Conservation (phyloP, 495 filamentous ascomycete genomes). For the Platismatia glauca region DNA sequence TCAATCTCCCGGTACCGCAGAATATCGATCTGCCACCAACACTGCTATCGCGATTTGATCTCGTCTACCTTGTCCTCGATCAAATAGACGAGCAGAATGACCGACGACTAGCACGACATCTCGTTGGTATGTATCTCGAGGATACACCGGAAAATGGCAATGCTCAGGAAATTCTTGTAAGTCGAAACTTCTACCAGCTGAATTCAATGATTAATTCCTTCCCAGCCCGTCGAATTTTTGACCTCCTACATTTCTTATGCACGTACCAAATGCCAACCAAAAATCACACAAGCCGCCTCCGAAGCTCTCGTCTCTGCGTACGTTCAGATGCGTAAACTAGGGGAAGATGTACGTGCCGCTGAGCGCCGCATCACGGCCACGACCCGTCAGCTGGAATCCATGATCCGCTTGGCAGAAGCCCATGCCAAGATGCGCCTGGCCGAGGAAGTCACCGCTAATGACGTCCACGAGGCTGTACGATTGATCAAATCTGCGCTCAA, state of each 20-base stretch:
- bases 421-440: slow-evolving; percentile 96
- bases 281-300: slow-evolving; percentile 65
- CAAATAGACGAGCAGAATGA: slow-evolving; percentile 82
- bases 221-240: slow-evolving; percentile 85
- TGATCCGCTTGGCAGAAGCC: slow-evolving; percentile 93
- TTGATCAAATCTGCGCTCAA: slow-evolving; percentile 93
- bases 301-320: slow-evolving; percentile 77
- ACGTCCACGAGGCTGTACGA: slow-evolving; percentile 85
- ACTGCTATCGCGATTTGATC: slow-evolving; percentile 86
- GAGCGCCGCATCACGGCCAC: slow-evolving; percentile 97
- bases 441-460: slow-evolving; percentile 60
- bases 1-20: slow-evolving; percentile 86
- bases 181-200: slow-evolving; percentile 27
- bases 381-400: slow-evolving; percentile 88
- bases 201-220: not conserved
- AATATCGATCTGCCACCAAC: slow-evolving; percentile 98
- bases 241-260: slow-evolving; percentile 98
- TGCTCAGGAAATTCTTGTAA: slow-evolving; percentile 65
- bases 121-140: slow-evolving; percentile 95
- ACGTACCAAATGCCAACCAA: slow-evolving; percentile 74
- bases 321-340: slow-evolving; percentile 91
- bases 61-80: slow-evolving; percentile 94
- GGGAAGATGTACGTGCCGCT: slow-evolving; percentile 83
- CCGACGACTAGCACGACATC: slow-evolving; percentile 78
- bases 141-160: slow-evolving; percentile 84